Base-by-base conservation (phyloP, 2,329 filamentous ascomycete genomes). In the Penicillium sp. region DNA sequence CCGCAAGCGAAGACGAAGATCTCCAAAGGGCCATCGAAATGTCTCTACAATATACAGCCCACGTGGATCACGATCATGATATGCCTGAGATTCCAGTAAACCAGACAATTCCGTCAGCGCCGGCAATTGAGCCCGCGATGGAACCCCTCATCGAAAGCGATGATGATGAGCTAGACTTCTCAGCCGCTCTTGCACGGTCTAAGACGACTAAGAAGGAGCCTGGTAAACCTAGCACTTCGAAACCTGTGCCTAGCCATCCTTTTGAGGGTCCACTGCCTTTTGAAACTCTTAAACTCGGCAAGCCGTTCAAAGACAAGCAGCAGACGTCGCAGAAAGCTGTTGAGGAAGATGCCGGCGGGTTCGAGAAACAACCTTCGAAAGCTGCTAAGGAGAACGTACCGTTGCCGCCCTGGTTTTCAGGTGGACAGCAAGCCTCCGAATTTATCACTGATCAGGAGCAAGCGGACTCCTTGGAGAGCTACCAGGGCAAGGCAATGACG, bases 211-310 rank as follows among this genome's bases (percentile, higher is more conserved):
- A 87, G 71, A 83, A 83, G 46, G 68, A 66, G 31, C 68, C 66
- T 15, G 13, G 55, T 64, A 71, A 79, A 21, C 70, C 79, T 3
- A 71, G 76, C n/a, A 71, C 77, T 15, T 41, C 35, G 11, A 41
- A 41, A 41, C 35, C 35, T 3, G 13, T 41, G 11, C 11, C 35
- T 54, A 81, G 84, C 41, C 86, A 88, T 68, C 83, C 86, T 3
- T 91, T 96, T 71, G 86, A 87, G 66, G 94, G 94, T 0, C 92
- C 93, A 0, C 77, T 99, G 5, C 95, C 95, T 0, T 99, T 99
- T 71, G 93, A 97, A 69, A 94, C 85, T 55, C 79, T 90, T 7
- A 84, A 92, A 71, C 83, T 97, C 1, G 88, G 90, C 49, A 88
- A 86, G 56, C 89, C 86, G 2, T 85, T 83, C 1, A 80, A 66